Percentiles rank a stretch among this genome's conserved stretches.
phyloP scores from a whole-genome alignment of 148 eudicot species.

The Camellia granthamiana region DNA sequence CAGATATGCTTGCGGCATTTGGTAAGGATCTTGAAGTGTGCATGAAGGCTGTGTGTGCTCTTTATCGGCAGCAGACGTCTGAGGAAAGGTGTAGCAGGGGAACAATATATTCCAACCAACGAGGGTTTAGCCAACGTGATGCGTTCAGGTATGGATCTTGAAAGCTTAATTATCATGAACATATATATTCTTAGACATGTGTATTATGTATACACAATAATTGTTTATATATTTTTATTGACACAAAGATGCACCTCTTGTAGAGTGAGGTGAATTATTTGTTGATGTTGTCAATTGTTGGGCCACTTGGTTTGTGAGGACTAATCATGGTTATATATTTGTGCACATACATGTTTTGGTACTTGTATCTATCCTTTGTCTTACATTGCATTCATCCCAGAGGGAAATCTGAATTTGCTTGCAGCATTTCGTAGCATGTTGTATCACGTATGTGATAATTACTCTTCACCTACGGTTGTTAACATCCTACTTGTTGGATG shows the following conservation, averaged over 20 bases:
- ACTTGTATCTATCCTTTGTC: background rate
- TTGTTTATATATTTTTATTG: background rate
- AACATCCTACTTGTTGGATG: background rate
- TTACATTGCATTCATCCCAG: background rate
- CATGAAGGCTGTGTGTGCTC: slow-evolving; percentile 85
- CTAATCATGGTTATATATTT: background rate
- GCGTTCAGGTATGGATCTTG: slow-evolving; percentile 44
- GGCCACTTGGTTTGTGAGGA: slow-evolving; percentile 1
- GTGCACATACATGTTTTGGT: background rate
- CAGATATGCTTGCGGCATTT: slow-evolving; percentile 80
- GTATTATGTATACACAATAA: background rate
- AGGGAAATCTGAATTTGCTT: background rate
- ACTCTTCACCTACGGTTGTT: background rate
- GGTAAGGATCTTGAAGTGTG: slow-evolving; percentile 68
- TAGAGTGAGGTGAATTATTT: background rate
- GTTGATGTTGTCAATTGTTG: background rate
- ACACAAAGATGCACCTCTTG: background rate
- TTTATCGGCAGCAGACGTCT: slow-evolving; percentile 60
- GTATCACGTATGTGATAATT: background rate
- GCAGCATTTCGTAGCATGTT: too few relatives aligned
- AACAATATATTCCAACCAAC: slow-evolving; percentile 26
- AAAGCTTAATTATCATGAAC: background rate
- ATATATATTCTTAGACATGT: background rate
- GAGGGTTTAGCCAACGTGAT: slow-evolving; percentile 77
- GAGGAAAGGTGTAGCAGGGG: slow-evolving; percentile 35